These are phyloP conservation scores for Lycium barbarum DNA, from an alignment of 257 asterid genomes.

Conservation along the genomic window DNA sequence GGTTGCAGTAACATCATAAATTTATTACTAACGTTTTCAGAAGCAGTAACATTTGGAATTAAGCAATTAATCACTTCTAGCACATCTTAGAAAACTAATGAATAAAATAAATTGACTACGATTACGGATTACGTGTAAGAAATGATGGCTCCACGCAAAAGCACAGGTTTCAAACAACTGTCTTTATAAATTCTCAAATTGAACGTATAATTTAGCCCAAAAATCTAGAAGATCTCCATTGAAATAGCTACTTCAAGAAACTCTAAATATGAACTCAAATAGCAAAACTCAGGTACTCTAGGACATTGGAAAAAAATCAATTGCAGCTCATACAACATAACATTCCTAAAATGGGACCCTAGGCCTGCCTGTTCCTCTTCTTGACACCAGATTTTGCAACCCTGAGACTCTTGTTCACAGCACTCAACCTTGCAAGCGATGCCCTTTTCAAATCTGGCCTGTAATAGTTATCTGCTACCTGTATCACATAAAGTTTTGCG, in stretches of 20 bases:
- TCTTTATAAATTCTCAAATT: neutral
- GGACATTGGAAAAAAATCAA: neutral
- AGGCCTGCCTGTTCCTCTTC: conserved; percentile 86
- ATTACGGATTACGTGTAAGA: neutral
- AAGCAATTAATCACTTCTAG: neutral
- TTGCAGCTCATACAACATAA: conserved; percentile 1
- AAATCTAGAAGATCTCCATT: neutral
- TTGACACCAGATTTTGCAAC: conserved; percentile 85
- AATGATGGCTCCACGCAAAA: neutral
- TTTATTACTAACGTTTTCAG: neutral
- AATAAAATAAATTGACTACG: neutral
- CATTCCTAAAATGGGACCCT: conserved; percentile 7
- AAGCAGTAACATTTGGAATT: neutral
- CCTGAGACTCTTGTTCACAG: conserved; percentile 80
- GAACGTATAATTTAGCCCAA: neutral
- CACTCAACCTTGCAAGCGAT: conserved; percentile 85
- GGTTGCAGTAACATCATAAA: neutral
- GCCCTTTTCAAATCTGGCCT: conserved; percentile 93
- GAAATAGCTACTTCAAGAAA: conserved; percentile 3
- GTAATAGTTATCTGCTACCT: conserved; percentile 83
- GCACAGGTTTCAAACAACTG: neutral
- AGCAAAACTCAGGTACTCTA: neutral
- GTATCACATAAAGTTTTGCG: conserved; percentile 3
- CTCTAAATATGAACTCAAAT: neutral
- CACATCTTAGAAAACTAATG: neutral